phyloP scores from a whole-genome alignment of 2,329 filamentous ascomycete genomes.

The Fusarium kyushuense region DNA sequence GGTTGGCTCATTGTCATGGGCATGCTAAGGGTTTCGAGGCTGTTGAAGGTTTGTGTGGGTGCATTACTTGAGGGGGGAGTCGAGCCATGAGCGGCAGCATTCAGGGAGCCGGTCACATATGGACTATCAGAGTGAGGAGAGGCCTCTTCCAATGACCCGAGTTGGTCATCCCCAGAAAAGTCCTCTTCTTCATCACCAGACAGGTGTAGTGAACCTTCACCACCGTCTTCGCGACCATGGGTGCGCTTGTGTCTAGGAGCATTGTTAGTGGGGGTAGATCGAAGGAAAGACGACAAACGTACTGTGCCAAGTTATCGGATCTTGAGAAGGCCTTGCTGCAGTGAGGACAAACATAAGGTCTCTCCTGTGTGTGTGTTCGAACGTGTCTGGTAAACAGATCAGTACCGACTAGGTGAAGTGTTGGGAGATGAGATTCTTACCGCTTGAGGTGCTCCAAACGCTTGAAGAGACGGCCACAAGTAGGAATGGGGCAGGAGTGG shows the following conservation, averaged over 20 bases:
- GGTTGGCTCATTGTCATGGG: conserved; percentile 73
- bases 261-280: conserved; percentile 23
- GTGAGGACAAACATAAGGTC: conserved; percentile 95
- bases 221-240: conserved; percentile 73
- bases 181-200: conserved; percentile 91
- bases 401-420: conserved; percentile 26
- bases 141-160: conserved; percentile 82
- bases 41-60: conserved; percentile 62
- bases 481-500: conserved; percentile 98
- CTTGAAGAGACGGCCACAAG: conserved; percentile 97
- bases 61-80: conserved; percentile 41
- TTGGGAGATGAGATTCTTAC: conserved; percentile 68
- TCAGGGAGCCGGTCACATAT: conserved; percentile 68
- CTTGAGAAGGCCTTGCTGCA: conserved; percentile 99
- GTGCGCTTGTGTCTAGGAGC: conserved; percentile 82
- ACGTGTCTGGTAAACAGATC: conserved; percentile 78
- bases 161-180: conserved; percentile 83
- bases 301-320: conserved; percentile 99
- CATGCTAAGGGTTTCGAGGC: conserved; percentile 72
- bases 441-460: conserved; percentile 98
- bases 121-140: conserved; percentile 78
- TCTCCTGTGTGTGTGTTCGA: conserved; percentile 98
- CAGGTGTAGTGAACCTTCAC: conserved; percentile 68
- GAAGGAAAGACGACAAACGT: conserved; percentile 59
- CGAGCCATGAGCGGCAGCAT: conserved; percentile 56